Evolutionary conservation across 768 basidiomycete species (phyloP).

Genomic region (Auricularia sp.): DNA sequence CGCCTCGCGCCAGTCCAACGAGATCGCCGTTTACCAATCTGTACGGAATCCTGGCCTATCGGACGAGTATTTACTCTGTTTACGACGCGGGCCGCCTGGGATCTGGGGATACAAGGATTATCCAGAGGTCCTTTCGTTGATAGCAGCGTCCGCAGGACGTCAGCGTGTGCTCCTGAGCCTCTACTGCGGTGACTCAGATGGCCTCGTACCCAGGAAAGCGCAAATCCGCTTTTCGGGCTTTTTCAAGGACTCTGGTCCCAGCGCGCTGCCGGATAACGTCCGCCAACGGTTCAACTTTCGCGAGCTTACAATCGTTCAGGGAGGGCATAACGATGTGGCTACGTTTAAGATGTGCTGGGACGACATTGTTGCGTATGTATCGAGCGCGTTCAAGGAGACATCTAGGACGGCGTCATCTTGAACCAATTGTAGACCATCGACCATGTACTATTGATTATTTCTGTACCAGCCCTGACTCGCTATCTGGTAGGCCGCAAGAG

Average conservation of each 20-base stretch:
- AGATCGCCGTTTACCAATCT: not conserved
- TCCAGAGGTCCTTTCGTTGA: not conserved
- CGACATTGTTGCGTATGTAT: not conserved
- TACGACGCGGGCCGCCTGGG: not conserved
- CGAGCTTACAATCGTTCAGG: not conserved
- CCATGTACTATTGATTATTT: not conserved
- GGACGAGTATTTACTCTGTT: not conserved
- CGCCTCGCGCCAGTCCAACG: too few relatives aligned
- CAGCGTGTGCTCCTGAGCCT: not conserved
- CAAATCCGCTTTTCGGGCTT: not conserved
- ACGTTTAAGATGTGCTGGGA: not conserved
- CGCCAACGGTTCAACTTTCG: not conserved
- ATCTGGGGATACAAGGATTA: constrained; percentile 2
- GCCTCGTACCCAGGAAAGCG: not conserved
- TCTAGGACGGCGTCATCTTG: not conserved
- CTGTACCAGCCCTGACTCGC: not conserved
- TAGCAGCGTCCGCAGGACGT: not conserved
- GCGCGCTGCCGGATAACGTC: not conserved
- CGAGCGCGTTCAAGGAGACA: not conserved
- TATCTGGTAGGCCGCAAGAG: not conserved
- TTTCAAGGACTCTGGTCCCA: not conserved
- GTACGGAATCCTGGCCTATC: not conserved
- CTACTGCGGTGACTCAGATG: not conserved
- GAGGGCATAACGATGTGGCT: not conserved
- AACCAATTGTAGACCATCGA: not conserved